Percentiles rank a stretch among this genome's conserved stretches.
These are phyloP conservation scores for Sanghuangporus baumii DNA, from an alignment of 1,284 basidiomycete genomes.

Conservation along the genomic window DNA sequence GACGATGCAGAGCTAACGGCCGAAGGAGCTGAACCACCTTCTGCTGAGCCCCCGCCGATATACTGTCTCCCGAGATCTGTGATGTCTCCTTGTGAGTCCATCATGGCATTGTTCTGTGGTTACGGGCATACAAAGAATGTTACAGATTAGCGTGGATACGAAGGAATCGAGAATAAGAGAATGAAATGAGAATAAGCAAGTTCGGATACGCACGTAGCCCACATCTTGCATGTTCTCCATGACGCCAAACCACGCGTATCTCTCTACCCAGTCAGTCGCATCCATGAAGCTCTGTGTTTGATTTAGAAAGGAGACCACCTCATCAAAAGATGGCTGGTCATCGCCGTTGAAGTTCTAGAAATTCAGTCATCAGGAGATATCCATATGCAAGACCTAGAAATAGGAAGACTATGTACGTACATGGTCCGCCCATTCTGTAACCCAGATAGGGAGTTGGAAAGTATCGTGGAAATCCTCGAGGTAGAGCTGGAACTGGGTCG, in stretches of 20 bases:
- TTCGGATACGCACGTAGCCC: slow-evolving; percentile 22
- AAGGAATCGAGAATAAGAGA: too few species aligned
- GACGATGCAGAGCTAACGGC: not conserved
- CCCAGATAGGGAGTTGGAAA: slow-evolving; percentile 35
- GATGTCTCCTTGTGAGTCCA: slow-evolving; percentile 27
- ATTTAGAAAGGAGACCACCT: slow-evolving; percentile 36
- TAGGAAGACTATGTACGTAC: slow-evolving; percentile 17
- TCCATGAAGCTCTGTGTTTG: slow-evolving; percentile 38
- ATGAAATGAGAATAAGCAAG: not conserved
- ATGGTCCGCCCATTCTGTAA: slow-evolving; percentile 39
- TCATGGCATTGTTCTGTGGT: slow-evolving; percentile 28
- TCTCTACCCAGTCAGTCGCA: slow-evolving; percentile 35
- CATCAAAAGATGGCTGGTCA: slow-evolving; percentile 31
- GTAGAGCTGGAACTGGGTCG: slow-evolving; percentile 33
- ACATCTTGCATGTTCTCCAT: slow-evolving; percentile 32
- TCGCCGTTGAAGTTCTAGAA: slow-evolving; percentile 31
- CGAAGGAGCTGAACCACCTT: not conserved
- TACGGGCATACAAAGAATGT: too few species aligned
- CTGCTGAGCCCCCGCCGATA: slow-evolving; percentile 24
- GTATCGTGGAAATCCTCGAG: slow-evolving; percentile 35
- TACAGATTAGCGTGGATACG: too few species aligned
- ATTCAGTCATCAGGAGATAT: not conserved
- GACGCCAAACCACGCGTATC: slow-evolving; percentile 44
- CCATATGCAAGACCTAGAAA: not conserved
- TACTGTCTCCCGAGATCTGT: slow-evolving; percentile 30